Evolutionary conservation across 306 rosid genomes (phyloP), one percentile per base, ranked within the genome.

Genomic region (Dryas drummondii): DNA sequence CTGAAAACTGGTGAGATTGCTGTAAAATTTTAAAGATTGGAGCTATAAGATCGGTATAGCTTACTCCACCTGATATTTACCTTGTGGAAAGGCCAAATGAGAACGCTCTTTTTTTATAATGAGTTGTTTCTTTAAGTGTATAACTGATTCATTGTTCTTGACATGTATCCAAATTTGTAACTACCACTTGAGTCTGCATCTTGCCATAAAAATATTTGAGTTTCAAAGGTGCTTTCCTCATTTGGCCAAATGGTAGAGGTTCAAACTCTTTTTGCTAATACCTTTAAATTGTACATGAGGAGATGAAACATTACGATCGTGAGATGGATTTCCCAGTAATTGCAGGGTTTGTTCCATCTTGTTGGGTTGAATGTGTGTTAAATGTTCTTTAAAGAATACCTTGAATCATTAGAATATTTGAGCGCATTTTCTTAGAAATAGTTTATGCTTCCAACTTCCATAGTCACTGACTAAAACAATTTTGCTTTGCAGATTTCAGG

Each of bases 401-500:
- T n/a, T 37, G 62, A 6, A 79, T 44, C 49, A 53, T 65, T 72
- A 9, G 49, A 64, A 71, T 44, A 9, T 7, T 42, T 56, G 10
- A 57, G 32, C 17, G 70, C 22, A 50, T 37, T 19, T 68, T n/a
- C 66, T 62, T 22, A 2, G 55, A 62, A 55, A 22, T 14, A 41
- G 50, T 6, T 49, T 14, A 52, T 10, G 17, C 42, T 51, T 48
- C 60, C 66, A 15, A 17, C 7, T 37, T 27, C 19, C 26, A 5
- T 71, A 59, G 44, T 77, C 74, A 70, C 60, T 83, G 22, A 71
- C 84, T 42, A 55, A 70, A 67, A 75, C 52, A 70, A 19, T 16
- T 79, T 85, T 77, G 49, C 68, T 73, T 32, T 79, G 72, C 94
- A 94, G 98, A 88, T 94, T 78, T 90, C 97, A 63, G 96, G 98